Evolutionary conservation across 495 filamentous ascomycete species (phyloP), one percentile per base, ranked within the genome.

Genomic region (Acidiella bohemica): DNA sequence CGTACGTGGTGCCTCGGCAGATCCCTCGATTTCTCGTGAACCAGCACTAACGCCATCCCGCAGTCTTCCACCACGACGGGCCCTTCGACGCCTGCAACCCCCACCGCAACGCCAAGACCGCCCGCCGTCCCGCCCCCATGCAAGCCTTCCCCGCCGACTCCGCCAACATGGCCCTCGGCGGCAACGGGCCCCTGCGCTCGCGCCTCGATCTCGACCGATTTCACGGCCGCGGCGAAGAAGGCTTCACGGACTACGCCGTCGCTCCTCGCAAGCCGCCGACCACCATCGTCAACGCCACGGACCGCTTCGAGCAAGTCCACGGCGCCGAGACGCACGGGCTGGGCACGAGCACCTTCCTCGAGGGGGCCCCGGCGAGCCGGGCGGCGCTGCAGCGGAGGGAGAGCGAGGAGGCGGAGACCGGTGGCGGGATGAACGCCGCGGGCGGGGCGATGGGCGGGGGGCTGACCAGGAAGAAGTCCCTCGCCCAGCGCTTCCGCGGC

Each of bases 11-110:
- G n/a, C n/a, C n/a, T n/a, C n/a, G n/a, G n/a, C n/a, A 13, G 32
- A 30, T 14, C 32, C 3, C 18, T 21, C 5, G 5, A 17, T 19
- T 32, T 45, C 17, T 5, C 16, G 14, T 9, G 20, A 32, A 23
- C 2, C n/a, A 16, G 11, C 9, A 4, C 1, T 26, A 10, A 17
- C 34, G 8, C 26, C 37, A 40, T 29, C 22, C 7, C 16, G 2
- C 28, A 94, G 88, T 96, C 56, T 94, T 99, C 61, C 92, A 99
- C 46, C 92, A 99, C 56, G 92, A 99, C 56, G 92, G 92, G 18
- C 92, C 92, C 7, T 99, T 94, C 52, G 92, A 99, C 63, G 92
- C 92, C 12, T 90, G 86, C 61, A 95, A 95, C 51, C 88, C 92
- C 5, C 80, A 90, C 58, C 81, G 92, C 44, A 99, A 99, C 57